Conservation (phyloP, 805 yeast genomes). For the Yamadazyma laniorum region DNA sequence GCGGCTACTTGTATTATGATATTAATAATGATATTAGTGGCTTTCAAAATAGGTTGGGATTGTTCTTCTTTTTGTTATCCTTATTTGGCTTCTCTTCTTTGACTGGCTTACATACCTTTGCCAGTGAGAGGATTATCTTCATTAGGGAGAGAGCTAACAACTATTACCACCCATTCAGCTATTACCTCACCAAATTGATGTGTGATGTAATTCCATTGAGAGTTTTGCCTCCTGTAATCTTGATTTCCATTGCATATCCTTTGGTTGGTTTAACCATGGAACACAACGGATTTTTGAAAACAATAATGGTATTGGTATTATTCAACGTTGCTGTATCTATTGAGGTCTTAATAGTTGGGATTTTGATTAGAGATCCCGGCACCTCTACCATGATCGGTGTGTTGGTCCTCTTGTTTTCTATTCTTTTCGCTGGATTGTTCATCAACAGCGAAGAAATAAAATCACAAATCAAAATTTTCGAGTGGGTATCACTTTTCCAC, state of each 20-base stretch:
- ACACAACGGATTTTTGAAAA: conserved; percentile 68
- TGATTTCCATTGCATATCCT: conserved; percentile 82
- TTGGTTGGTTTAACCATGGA: conserved; percentile 83
- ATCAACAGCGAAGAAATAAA: conserved; percentile 68
- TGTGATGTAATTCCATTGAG: conserved; percentile 93
- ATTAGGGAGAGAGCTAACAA: conserved; percentile 93
- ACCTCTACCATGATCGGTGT: conserved; percentile 90
- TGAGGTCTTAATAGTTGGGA: conserved; percentile 84
- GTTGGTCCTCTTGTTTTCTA: conserved; percentile 74
- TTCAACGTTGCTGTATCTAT: conserved; percentile 86
- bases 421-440: conserved; percentile 91
- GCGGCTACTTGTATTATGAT: conserved; percentile 83
- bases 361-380: conserved; percentile 82
- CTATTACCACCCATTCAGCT: conserved; percentile 84
- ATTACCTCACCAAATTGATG: conserved; percentile 77
- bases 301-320: conserved; percentile 65
- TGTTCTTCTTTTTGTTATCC: conserved; percentile 87
- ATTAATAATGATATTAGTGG: conserved; percentile 90
- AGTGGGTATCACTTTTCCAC: conserved; percentile 87
- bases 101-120: conserved; percentile 87
- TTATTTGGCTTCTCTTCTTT: conserved; percentile 92
- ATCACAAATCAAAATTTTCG: conserved; percentile 64
- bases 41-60: conserved; percentile 91
- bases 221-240: conserved; percentile 84
- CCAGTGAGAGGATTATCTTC: conserved; percentile 84